Conservation (phyloP, 2,329 filamentous ascomycete species). For the Pestalotiopsis sp. region DNA sequence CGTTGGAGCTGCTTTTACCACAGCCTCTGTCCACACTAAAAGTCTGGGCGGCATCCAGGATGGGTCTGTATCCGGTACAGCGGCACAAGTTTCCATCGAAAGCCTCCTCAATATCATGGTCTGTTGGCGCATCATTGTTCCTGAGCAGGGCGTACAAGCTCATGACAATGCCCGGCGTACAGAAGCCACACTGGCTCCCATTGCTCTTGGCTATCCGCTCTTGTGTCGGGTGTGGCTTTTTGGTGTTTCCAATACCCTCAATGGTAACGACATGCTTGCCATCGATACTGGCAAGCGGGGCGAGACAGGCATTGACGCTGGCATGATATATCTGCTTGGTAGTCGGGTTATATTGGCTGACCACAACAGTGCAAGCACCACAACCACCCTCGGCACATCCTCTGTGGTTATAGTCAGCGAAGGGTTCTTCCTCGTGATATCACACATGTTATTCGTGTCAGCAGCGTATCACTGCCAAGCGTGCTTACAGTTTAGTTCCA, state of each 20-base stretch:
- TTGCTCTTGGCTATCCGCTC: conserved; percentile 89
- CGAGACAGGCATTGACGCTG: conserved; percentile 93
- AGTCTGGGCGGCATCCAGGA: conserved; percentile 89
- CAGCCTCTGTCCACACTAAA: conserved; percentile 65
- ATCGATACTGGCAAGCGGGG: conserved; percentile 88
- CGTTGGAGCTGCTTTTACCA: conserved; percentile 50
- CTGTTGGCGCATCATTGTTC: conserved; percentile 76
- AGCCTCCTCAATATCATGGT: conserved; percentile 89
- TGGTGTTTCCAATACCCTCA: conserved; percentile 89
- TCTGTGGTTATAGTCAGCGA: conserved; percentile 32
- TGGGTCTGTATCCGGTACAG: conserved; percentile 93
- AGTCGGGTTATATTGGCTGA: conserved; percentile 91
- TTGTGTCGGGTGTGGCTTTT: conserved; percentile 85
- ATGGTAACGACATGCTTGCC: conserved; percentile 98
- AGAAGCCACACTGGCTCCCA: conserved; percentile 93
- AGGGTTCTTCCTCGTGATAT: background rate
- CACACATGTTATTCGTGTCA: background rate
- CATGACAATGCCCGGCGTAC: conserved; percentile 97
- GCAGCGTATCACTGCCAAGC: background rate
- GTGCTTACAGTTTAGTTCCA: conserved; percentile 80
- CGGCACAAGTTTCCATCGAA: conserved; percentile 96
- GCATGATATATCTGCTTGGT: conserved; percentile 94
- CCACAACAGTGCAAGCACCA: conserved; percentile 92
- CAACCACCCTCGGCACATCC: conserved; percentile 97
- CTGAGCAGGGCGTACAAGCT: conserved; percentile 90